Evolutionary conservation across 2,329 filamentous ascomycete genomes (phyloP).

Genomic region (Didymella lethalis): DNA sequence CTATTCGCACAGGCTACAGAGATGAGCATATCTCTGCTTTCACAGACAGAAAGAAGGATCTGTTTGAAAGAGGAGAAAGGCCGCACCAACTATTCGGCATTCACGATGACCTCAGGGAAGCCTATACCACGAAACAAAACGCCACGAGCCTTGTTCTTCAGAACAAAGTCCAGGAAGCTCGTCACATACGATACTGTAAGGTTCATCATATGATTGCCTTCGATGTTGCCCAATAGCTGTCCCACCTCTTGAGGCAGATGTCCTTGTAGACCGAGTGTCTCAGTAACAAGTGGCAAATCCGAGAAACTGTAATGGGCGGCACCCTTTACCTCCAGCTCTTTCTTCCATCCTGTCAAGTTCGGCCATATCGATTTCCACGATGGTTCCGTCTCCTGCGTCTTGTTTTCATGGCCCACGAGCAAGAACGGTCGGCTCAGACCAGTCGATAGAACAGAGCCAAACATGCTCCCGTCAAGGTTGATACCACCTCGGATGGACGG

Average conservation of each 20-base stretch:
- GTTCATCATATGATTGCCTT: constrained; percentile 32
- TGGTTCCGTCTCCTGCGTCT: constrained; percentile 39
- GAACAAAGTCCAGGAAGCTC: constrained; percentile 32
- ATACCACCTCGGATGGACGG: constrained; percentile 37
- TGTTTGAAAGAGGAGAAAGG: too few species aligned
- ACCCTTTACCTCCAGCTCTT: constrained; percentile 36
- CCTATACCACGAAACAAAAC: background rate
- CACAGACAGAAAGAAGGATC: background rate
- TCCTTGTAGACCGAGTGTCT: constrained; percentile 28
- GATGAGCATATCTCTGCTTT: background rate
- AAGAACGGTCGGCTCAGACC: constrained; percentile 33
- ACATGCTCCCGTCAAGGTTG: constrained; percentile 50
- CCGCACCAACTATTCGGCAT: background rate
- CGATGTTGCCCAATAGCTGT: constrained; percentile 33
- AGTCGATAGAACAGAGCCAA: constrained; percentile 26
- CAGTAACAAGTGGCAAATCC: constrained; percentile 32
- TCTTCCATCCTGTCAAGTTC: constrained; percentile 36
- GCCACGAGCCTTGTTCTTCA: constrained; percentile 25
- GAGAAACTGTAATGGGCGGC: constrained; percentile 42
- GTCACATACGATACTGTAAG: constrained; percentile 32
- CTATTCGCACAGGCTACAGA: background rate
- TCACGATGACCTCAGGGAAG: constrained; percentile 29
- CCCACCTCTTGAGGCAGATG: constrained; percentile 27
- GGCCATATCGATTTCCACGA: constrained; percentile 39
- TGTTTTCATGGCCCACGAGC: constrained; percentile 40